These are phyloP conservation scores for Soucietia sequanensis DNA, from an alignment of 805 yeast genomes.

Conservation along the genomic window DNA sequence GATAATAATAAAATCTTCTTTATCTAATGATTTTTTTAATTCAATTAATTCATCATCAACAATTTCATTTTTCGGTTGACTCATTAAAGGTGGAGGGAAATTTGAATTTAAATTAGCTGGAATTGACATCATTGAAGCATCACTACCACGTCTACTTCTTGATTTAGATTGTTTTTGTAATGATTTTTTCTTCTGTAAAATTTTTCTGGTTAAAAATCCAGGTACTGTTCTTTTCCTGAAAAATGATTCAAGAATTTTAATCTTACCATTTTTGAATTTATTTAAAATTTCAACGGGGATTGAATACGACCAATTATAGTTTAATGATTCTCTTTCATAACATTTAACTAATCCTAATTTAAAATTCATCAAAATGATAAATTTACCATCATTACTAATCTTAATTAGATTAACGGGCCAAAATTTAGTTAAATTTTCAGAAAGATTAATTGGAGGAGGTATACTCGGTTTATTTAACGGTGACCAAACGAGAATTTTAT, in stretches of 20 bases:
- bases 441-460: slow-evolving; percentile 21
- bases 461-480: slow-evolving; percentile 41
- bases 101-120: slow-evolving; percentile 29
- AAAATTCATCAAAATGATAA: slow-evolving; percentile 53
- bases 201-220: slow-evolving; percentile 38
- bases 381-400: slow-evolving; percentile 59
- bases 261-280: slow-evolving; percentile 16
- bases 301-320: slow-evolving; percentile 56
- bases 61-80: slow-evolving; percentile 5
- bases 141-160: slow-evolving; percentile 32
- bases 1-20: slow-evolving; percentile 53
- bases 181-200: slow-evolving; percentile 20
- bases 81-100: slow-evolving; percentile 28
- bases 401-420: slow-evolving; percentile 65
- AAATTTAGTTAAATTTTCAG: slow-evolving; percentile 47
- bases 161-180: slow-evolving; percentile 7
- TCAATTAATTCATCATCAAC: slow-evolving; percentile 2
- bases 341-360: slow-evolving; percentile 53
- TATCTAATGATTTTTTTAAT: slow-evolving; percentile 21
- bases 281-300: slow-evolving; percentile 32
- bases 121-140: slow-evolving; percentile 21
- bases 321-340: slow-evolving; percentile 54
- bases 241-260: slow-evolving; percentile 53
- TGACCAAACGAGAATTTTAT: slow-evolving; percentile 70
- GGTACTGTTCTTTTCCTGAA: slow-evolving; percentile 57